Evolutionary conservation across 2,329 filamentous ascomycete genomes (phyloP), one percentile per base, ranked within the genome.

Genomic region (Hymenoscyphus fraxineus): DNA sequence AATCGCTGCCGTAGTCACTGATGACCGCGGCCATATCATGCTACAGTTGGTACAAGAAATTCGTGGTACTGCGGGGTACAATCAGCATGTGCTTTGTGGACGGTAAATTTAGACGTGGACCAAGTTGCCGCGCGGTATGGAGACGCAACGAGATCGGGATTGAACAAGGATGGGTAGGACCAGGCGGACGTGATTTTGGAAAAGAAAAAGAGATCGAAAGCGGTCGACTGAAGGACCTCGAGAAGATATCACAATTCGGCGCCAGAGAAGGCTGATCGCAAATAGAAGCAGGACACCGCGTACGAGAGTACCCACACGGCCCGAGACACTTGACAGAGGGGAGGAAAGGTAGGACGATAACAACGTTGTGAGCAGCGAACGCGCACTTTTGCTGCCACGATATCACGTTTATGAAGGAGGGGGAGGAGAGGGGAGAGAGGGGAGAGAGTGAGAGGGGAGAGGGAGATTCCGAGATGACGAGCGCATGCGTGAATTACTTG

Each of bases 1-100:
- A 88, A 81, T 94, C 91, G 77, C 84, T 84, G 71, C 61, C 64
- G 80, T 88, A 88, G 81, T 94, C 91, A 77, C 84, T 84, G 72
- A 88, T 83, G 78, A 88, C 77, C 78, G 85, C 81, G 74, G 85
- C 86, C 86, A 88, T 88, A 79, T 75, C 72, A 74, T 68, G 69
- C 68, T 73, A 64, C 62, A 67, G 62, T 69, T 41, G 40, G 62
- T 66, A 63, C 44, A 19, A 51, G 44, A 51, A 51, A n/a, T 51
- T 51, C 44, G 44, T 7, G 66, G 71, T 74, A 68, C 71, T 74
- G 68, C 47, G 64, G 58, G 61, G 51, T 65, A 64, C 51, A 55
- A 65, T 73, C 70, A 73, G 70, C 66, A 55, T 67, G 32, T 65
- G 47, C n/a, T 58, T 44, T 47, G 27, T 56, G 16, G 58, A 32